Base-by-base conservation (phyloP, 305 asterid species). In the Plantago coronopus region DNA sequence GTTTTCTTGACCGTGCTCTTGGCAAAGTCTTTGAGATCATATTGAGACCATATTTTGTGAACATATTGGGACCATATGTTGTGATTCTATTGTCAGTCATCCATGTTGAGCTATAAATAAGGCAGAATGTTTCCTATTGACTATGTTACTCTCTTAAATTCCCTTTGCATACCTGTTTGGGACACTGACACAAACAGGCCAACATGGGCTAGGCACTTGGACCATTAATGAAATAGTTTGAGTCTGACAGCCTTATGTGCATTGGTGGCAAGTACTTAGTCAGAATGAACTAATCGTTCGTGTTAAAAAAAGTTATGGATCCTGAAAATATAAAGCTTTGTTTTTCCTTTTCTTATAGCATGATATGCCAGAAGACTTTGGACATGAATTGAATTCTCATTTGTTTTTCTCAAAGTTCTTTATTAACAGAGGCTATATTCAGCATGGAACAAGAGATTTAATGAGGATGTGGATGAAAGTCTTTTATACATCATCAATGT, bases 381-480 rank as follows among this genome's bases (percentile, higher is more conserved):
- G 46, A 44, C 56, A 29, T 64, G 16, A 53, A 37, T 46, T 68
- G 59, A 48, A 58, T 59, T 63, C 80, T 74, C 69, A 64, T 68
- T 61, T 62, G 22, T 53, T 46, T 31, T 61, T 46, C 62, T 57
- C 51, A 40, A 58, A 43, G 61, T 73, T 50, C 56, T 78, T 68
- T 13, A 61, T 59, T 48, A 40, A 67, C 75, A 91, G 96, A 89
- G 66, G 73, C 80, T 86, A 62, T 64, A 71, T 62, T 72, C 84
- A 63, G 67, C 79, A 44, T 89, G 96, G 97, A 76, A 74, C 65
- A 86, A 76, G 65, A 77, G 83, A 54, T 85, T 83, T 68, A 81
- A 85, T 7, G 87, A 76, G 73, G 91, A 84, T 67, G 84, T 83
- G 56, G 87, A 85, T 20, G 95, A 81, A 64, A 84, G 81, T 63